Base-by-base conservation (phyloP, 768 basidiomycete genomes). In the Leccinum uliginosum region DNA sequence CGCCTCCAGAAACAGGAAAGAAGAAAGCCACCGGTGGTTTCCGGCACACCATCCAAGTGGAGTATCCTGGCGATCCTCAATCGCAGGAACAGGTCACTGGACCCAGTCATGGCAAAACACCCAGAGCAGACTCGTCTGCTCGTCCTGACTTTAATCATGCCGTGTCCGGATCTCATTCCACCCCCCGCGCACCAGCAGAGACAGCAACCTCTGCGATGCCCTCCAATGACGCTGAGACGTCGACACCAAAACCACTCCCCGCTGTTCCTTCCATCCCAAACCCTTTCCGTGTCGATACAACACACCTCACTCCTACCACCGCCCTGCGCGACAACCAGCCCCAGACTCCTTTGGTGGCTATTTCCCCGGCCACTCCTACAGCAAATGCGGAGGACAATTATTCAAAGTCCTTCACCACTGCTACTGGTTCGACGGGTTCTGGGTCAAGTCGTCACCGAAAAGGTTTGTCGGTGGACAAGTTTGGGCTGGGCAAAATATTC, bases 1-100 rank as follows among this genome's bases (percentile, higher is more conserved):
- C 72, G 14, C 76, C 72, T 15, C 64, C 73, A 4, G 76, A 86
- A 50, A 56, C 69, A 29, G 68, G 75, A 54, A 83, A 82, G 68
- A 75, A 79, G 60, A 83, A 76, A 58, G 74, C 73, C 19, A 19
- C 66, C 8, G 27, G 59, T 2, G 78, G 78, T 53, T 86, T 89
- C 71, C 78, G 93, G 50, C 94, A 98, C 72, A 98, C 97, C 10
- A 91, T 98, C 48, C 97, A 98, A 71, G 89, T 98, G 57, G 97
- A 99, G 73, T 98, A 98, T 65, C 57, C 64, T 6, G 89, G 88
- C 56, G 86, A 86, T 54, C 80, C 63, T 29, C 55, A 55, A 3
- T 35, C 80, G 6, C 62, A 59, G 43, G 69, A 68, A 14, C 65
- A 46, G 10, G 51, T 47, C 3, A 45, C 58, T 7, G 51, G 65